Evolutionary conservation across 2,329 filamentous ascomycete species (phyloP), one percentile per base, ranked within the genome.

Genomic region (Mycosphaerella sp.): DNA sequence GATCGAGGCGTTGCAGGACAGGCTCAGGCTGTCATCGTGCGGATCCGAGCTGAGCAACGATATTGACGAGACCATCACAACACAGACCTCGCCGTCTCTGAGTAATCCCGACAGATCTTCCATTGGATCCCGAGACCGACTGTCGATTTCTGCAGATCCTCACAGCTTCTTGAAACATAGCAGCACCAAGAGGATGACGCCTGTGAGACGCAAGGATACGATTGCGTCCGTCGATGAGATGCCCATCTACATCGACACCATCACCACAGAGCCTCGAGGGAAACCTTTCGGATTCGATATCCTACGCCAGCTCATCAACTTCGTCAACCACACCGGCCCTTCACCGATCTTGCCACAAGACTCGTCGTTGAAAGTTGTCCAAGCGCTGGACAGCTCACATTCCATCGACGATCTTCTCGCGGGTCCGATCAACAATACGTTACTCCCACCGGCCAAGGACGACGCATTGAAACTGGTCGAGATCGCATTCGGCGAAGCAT

Each of bases 261-360:
- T 59, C 14, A 57, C 56, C 18, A 49, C 40, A 7, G 56, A 59
- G 42, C 56, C 56, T 16, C 53, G 53, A 14, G 57, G 53, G 5
- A 59, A 56, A 37, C 40, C 51, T 2, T 56, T 51, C 27, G 57
- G 57, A 4, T 44, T 52, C 12, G 57, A 59, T 35, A 25, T 59
- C 9, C 45, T 59, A 8, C 55, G 57, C 7, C 57, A 57, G 34
- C 46, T 58, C 9, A 53, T 41, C 36, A 56, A 53, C 34, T 51
- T 53, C 25, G 54, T 53, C 44, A 50, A 49, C 37, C 43, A 44
- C 16, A 40, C 51, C 18, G 41, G 16, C 17, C 30, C 18, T 8
- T 42, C 34, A 35, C 47, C 39, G 13, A 30, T 14, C 14, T 41
- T 16, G n/a, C 42, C 18, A 7, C 41, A 17, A 28, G 49, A 57